phyloP scores from a whole-genome alignment of 2,329 filamentous ascomycete species.

The Triangularia verruculosa region DNA sequence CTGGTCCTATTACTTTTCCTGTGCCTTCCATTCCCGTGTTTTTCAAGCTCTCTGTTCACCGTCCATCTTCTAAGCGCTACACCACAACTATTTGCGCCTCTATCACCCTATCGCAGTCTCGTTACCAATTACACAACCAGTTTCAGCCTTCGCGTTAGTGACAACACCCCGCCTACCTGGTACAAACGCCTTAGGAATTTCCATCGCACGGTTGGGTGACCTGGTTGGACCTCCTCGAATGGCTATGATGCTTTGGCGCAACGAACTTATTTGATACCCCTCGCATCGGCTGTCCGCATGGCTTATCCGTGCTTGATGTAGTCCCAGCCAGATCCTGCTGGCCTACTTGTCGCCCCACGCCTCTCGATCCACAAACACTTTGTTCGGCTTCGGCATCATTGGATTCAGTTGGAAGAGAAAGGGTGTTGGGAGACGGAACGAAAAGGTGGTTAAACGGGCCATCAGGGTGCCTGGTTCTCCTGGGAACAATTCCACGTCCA shows the following conservation, averaged over 20 bases:
- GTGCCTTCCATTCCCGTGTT: background rate
- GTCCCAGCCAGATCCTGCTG: background rate
- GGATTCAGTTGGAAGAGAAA: background rate
- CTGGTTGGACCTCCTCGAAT: constrained; percentile 1
- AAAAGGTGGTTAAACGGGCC: background rate
- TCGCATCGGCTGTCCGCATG: constrained; percentile 16
- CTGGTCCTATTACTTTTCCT: background rate
- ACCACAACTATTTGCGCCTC: background rate
- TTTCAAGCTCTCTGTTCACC: background rate
- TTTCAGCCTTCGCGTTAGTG: background rate
- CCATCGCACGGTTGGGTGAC: constrained; percentile 12
- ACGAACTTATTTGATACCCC: constrained; percentile 13
- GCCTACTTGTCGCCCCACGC: background rate
- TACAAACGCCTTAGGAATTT: constrained; percentile 1
- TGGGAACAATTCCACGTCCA: background rate
- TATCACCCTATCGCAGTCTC: background rate
- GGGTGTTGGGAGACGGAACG: background rate
- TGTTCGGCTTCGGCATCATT: background rate
- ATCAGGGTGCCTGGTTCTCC: background rate
- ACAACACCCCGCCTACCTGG: background rate
- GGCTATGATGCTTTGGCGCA: constrained; percentile 2
- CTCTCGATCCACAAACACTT: background rate
- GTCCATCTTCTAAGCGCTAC: background rate
- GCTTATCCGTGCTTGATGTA: constrained; percentile 15
- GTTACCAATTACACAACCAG: background rate